Base-by-base conservation (phyloP, 257 asterid genomes). In the Cinchona pubescens region DNA sequence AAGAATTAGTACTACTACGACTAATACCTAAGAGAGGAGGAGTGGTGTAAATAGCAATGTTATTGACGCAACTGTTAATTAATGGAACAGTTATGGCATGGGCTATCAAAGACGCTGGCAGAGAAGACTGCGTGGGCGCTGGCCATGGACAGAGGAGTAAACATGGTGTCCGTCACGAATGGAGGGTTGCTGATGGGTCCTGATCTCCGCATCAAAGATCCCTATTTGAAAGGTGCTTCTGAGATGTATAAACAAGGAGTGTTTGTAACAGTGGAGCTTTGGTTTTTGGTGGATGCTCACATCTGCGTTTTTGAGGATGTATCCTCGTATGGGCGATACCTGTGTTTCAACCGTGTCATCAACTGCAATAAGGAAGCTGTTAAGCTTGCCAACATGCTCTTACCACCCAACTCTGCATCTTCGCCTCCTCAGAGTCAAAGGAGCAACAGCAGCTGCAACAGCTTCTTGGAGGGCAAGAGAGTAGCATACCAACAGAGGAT, bases 41-140 rank as follows among this genome's bases (percentile, higher is more conserved):
- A n/a, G n/a, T n/a, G n/a, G n/a, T n/a, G n/a, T n/a, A n/a, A n/a
- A n/a, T n/a, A n/a, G n/a, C n/a, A n/a, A n/a, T n/a, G n/a, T n/a
- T 1, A 40, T 40, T 40, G 45, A 40, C 45, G 8, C 7, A 10
- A 40, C 10, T 40, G 7, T 7, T 40, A 40, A 5, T n/a, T 56
- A 0, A 19, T 66, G 45, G 29, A 63, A 60, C 81, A 92, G 97
- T 82, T 92, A 58, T 92, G 98, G 98, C 93, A 92, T 58, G 97
- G 96, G 16, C 72, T 91, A 59, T 89, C 96, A 0, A 92, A 92
- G 83, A 92, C 98, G 7, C 58, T 87, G 62, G 96, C 98, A 0
- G 97, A 92, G 86, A 92, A 86, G 81, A 85, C 96, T 11, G 97
- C 98, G 0, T 92, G 98, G 98, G 96, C 98, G 10, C 73, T 92